These are phyloP conservation scores for Echinochloa phyllopogon DNA, from an alignment of 176 grass and related monocot genomes.

Conservation along the genomic window DNA sequence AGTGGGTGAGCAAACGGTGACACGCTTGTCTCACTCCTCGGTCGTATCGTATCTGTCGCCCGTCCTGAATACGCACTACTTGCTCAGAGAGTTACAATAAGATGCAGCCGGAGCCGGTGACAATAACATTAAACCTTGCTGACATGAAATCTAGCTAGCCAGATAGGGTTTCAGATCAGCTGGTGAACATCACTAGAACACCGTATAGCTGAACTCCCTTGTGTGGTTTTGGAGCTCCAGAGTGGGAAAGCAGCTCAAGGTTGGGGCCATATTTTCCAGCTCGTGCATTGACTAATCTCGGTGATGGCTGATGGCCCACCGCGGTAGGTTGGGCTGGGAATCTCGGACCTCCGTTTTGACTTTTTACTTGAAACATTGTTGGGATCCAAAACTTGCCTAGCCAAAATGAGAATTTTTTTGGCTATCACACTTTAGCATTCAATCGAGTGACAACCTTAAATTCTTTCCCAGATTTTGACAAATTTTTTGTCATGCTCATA, in stretches of 20 bases:
- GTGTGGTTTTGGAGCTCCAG: background rate
- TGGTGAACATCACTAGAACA: background rate
- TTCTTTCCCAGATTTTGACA: too few relatives aligned
- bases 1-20: constrained; percentile 34
- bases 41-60: background rate
- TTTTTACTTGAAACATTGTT: background rate
- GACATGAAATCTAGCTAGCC: background rate
- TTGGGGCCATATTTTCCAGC: background rate
- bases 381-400: too few relatives aligned
- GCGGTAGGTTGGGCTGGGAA: background rate
- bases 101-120: constrained; percentile 19
- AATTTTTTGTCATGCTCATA: too few relatives aligned
- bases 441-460: too few relatives aligned
- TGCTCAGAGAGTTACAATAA: background rate
- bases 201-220: background rate
- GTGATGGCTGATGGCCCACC: background rate
- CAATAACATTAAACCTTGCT: background rate
- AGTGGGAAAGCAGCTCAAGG: constrained; percentile 18
- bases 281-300: constrained; percentile 40
- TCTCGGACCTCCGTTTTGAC: constrained; percentile 23
- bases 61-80: background rate
- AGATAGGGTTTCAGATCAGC: background rate
- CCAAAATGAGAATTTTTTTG: too few relatives aligned
- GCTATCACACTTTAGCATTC: too few relatives aligned
- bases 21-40: constrained; percentile 7